phyloP scores from a whole-genome alignment of 352 stramenopile species.

The Globisporangium echinulatum region DNA sequence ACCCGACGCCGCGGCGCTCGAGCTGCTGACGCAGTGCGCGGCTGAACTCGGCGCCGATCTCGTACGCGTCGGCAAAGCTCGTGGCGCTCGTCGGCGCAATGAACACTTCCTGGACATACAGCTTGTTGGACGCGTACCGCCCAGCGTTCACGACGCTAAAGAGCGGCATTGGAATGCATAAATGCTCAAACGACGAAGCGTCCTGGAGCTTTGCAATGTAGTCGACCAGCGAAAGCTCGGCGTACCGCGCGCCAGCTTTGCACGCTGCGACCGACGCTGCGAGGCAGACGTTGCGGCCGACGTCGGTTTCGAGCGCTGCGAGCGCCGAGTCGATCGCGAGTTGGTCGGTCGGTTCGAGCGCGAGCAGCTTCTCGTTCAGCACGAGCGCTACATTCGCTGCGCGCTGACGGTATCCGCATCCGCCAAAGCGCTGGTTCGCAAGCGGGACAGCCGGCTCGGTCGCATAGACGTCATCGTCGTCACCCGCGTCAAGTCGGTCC shows the following conservation, averaged over 20 bases:
- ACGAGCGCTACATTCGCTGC: conserved; percentile 25
- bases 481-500: conserved; percentile 21
- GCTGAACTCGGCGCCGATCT: conserved; percentile 50
- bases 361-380: conserved; percentile 34
- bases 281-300: conserved; percentile 53
- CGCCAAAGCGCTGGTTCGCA: conserved; percentile 32
- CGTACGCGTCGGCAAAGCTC: conserved; percentile 54
- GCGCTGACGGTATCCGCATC: conserved; percentile 30
- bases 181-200: conserved; percentile 24
- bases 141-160: conserved; percentile 72
- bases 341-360: conserved; percentile 46
- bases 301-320: conserved; percentile 26
- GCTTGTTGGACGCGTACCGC: conserved; percentile 54
- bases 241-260: conserved; percentile 57
- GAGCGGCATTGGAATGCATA: conserved; percentile 61
- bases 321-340: conserved; percentile 29
- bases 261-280: conserved; percentile 56
- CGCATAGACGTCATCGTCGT: conserved; percentile 6
- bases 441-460: conserved; percentile 14
- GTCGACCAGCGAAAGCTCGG: conserved; percentile 40
- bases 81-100: conserved; percentile 39
- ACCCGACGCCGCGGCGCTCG: conserved; percentile 43
- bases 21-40: conserved; percentile 33
- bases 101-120: conserved; percentile 63
- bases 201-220: conserved; percentile 49